These are phyloP conservation scores for Cyamopsis tetragonoloba DNA, from an alignment of 306 rosid species.

Conservation along the genomic window DNA sequence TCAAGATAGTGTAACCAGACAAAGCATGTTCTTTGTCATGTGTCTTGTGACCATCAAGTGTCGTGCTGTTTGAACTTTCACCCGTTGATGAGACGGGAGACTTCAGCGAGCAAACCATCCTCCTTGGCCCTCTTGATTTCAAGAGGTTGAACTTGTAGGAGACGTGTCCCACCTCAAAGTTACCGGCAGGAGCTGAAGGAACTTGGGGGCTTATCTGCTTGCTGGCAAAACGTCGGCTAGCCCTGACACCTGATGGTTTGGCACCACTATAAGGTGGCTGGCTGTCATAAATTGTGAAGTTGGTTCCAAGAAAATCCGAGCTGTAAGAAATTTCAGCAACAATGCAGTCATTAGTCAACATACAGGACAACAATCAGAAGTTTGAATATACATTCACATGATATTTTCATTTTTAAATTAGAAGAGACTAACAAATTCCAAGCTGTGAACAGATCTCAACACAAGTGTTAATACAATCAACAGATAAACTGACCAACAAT, in stretches of 20 bases:
- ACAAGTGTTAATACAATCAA: neutral
- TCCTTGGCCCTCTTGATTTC: conserved; percentile 98
- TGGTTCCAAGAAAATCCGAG: conserved; percentile 97
- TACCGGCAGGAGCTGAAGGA: conserved; percentile 93
- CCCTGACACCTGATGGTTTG: conserved; percentile 65
- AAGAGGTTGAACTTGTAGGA: conserved; percentile 89
- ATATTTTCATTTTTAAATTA: neutral
- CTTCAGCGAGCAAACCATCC: conserved; percentile 76
- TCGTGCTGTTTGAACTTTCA: conserved; percentile 37
- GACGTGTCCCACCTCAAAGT: conserved; percentile 87
- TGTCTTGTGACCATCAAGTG: conserved; percentile 27
- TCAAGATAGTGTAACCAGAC: conserved; percentile 58
- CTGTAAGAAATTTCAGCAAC: conserved; percentile 42
- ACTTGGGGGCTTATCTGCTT: conserved; percentile 99
- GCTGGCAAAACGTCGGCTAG: conserved; percentile 89
- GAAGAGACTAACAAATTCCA: conserved; percentile 48
- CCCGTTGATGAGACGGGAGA: conserved; percentile 49
- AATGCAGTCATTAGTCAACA: neutral
- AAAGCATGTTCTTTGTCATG: conserved; percentile 34
- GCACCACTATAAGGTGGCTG: conserved; percentile 90
- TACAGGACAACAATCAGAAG: neutral
- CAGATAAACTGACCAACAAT: neutral
- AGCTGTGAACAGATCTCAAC: conserved; percentile 37
- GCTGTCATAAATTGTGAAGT: conserved; percentile 89
- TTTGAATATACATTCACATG: neutral